Conservation (phyloP, 176 grass and related monocot species). For the Ensete ventricosum region DNA sequence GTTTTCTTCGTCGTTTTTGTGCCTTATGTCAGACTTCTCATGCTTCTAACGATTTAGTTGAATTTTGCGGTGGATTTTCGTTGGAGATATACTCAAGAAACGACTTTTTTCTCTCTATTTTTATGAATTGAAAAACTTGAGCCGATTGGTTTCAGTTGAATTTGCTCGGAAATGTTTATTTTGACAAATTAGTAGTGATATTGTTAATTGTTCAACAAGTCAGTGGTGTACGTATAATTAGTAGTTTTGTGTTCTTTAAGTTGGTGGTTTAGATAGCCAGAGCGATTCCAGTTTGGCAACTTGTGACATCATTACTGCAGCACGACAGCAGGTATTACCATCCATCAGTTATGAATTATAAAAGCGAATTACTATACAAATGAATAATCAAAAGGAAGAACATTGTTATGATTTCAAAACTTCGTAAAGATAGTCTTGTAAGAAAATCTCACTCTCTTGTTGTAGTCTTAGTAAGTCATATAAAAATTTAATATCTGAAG, state of each 20-base stretch:
- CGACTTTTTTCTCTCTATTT: background rate
- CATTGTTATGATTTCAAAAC: background rate
- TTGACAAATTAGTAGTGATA: no score
- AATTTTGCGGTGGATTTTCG: background rate
- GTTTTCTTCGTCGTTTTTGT: background rate
- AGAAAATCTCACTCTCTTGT: background rate
- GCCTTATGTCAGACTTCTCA: background rate
- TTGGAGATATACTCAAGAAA: background rate
- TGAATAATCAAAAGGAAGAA: background rate
- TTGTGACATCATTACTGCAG: constrained; percentile 40
- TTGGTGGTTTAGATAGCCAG: constrained; percentile 62
- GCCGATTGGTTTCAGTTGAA: no score
- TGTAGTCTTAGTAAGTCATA: no score
- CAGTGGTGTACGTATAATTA: background rate
- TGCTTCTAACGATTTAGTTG: background rate
- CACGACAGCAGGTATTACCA: constrained; percentile 50
- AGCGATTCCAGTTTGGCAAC: constrained; percentile 72
- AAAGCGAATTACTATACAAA: background rate
- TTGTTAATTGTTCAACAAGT: background rate
- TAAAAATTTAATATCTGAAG: no score
- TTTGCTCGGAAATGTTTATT: background rate
- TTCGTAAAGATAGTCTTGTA: background rate
- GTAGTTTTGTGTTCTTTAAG: constrained; percentile 31
- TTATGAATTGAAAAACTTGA: background rate
- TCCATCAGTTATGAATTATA: background rate